These are phyloP conservation scores for Rhizopogon sp. DNA, from an alignment of 768 basidiomycete genomes.

Conservation along the genomic window DNA sequence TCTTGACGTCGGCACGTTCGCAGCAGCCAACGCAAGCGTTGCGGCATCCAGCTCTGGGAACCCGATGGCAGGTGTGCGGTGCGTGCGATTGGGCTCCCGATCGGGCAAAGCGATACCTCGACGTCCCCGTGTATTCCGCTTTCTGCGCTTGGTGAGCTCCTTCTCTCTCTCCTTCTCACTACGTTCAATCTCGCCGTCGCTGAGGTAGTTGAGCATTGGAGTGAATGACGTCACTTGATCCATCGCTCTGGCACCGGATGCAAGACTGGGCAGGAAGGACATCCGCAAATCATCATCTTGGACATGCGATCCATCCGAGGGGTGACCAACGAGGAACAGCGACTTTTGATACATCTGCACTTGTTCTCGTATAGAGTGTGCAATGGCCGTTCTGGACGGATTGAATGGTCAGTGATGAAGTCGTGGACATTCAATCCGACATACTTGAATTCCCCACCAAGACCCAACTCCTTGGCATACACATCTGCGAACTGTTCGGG, in stretches of 20 bases:
- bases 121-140: slow-evolving; percentile 78
- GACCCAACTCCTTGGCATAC: slow-evolving; percentile 81
- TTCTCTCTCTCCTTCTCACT: slow-evolving; percentile 93
- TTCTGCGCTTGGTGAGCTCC: slow-evolving; percentile 80
- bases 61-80: slow-evolving; percentile 83
- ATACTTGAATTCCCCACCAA: slow-evolving; percentile 90
- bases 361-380: slow-evolving; percentile 95
- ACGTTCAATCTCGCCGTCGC: slow-evolving; percentile 83
- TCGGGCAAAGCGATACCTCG: slow-evolving; percentile 85
- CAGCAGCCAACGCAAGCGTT: slow-evolving; percentile 60
- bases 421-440: slow-evolving; percentile 19
- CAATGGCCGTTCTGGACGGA: slow-evolving; percentile 78
- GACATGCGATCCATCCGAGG: slow-evolving; percentile 70
- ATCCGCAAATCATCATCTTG: slow-evolving; percentile 89
- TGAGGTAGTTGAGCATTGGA: slow-evolving; percentile 84
- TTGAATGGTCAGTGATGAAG: slow-evolving; percentile 7
- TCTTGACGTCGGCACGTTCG: slow-evolving; percentile 63
- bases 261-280: slow-evolving; percentile 82
- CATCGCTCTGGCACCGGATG: slow-evolving; percentile 63
- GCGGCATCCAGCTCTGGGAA: slow-evolving; percentile 77
- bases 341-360: slow-evolving; percentile 89
- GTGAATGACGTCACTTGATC: slow-evolving; percentile 80
- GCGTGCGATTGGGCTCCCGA: slow-evolving; percentile 87
- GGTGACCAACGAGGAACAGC: slow-evolving; percentile 84
- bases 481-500: slow-evolving; percentile 92